phyloP scores from a whole-genome alignment of 2,329 filamentous ascomycete genomes.

The Diaporthe sp. region DNA sequence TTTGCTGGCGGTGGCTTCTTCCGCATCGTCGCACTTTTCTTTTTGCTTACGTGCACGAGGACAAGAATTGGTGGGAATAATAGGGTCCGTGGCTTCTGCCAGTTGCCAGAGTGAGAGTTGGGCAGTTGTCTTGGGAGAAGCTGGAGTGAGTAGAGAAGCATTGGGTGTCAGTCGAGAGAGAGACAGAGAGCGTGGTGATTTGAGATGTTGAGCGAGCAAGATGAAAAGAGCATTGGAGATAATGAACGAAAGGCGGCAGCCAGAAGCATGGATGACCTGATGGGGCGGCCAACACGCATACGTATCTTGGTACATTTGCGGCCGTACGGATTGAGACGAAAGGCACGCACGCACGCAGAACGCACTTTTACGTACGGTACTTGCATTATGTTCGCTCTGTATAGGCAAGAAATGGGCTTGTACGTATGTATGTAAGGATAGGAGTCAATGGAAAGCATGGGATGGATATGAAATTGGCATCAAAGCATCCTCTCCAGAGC shows the following conservation, averaged over 20 bases:
- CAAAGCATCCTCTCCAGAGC: background rate
- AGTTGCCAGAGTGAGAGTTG: slow-evolving; percentile 6
- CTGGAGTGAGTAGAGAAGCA: background rate
- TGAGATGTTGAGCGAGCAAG: background rate
- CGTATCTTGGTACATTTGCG: slow-evolving; percentile 17
- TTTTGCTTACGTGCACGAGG: slow-evolving; percentile 26
- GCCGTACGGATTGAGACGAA: slow-evolving; percentile 37
- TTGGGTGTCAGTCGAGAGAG: background rate
- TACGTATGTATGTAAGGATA: slow-evolving; percentile 38
- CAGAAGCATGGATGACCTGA: slow-evolving; percentile 23
- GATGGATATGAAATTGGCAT: slow-evolving; percentile 34
- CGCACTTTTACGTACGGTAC: slow-evolving; percentile 32
- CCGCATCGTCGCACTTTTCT: slow-evolving; percentile 25
- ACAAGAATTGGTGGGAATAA: slow-evolving; percentile 30
- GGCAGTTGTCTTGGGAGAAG: background rate
- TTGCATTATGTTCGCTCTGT: slow-evolving; percentile 34
- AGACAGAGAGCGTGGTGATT: slow-evolving; percentile 18
- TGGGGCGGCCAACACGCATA: slow-evolving; percentile 27
- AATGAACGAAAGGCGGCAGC: slow-evolving; percentile 22
- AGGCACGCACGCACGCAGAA: slow-evolving; percentile 33
- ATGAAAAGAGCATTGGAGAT: slow-evolving; percentile 12
- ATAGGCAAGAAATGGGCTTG: slow-evolving; percentile 29
- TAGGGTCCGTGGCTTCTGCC: slow-evolving; percentile 29
- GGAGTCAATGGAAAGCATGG: slow-evolving; percentile 33
- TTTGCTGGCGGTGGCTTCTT: slow-evolving; percentile 36